Conservation (phyloP, 2,329 filamentous ascomycete genomes). For the Pestalotiopsis sp. region DNA sequence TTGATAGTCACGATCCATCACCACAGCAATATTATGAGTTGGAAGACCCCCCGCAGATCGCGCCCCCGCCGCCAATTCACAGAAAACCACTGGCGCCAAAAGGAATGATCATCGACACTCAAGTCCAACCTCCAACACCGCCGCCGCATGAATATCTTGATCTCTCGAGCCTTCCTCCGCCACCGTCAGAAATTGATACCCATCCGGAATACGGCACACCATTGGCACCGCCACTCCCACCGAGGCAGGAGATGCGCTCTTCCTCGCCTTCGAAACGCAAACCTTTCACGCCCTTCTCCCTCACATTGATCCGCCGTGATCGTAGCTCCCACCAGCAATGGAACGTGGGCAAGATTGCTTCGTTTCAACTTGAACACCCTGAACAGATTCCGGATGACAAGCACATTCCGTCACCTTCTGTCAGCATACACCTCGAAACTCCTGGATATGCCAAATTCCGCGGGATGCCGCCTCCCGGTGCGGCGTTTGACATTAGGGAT, state of each 20-base stretch:
- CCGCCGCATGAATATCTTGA: not conserved
- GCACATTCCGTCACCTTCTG: conserved; percentile 38
- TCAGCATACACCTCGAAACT: conserved; percentile 55
- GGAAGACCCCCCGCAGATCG: not conserved
- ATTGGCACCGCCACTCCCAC: conserved; percentile 17
- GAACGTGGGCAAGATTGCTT: conserved; percentile 71
- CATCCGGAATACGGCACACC: conserved; percentile 5
- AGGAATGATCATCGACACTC: conserved; percentile 2
- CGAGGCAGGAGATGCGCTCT: conserved; percentile 20
- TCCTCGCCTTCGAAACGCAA: conserved; percentile 39
- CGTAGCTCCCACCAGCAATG: conserved; percentile 70
- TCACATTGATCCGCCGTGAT: conserved; percentile 74
- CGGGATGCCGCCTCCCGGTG: conserved; percentile 39
- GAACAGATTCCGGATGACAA: conserved; percentile 32
- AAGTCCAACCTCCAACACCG: not conserved
- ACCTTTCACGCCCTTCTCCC: conserved; percentile 47
- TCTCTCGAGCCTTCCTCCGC: not conserved
- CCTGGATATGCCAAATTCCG: conserved; percentile 61
- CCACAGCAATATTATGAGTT: not conserved
- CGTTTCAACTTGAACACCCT: conserved; percentile 47
- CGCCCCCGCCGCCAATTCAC: not conserved
- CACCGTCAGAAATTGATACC: not conserved
- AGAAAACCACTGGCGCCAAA: not conserved
- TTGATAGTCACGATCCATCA: not conserved
- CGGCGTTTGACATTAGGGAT: conserved; percentile 10